phyloP scores from a whole-genome alignment of 1,139 yeast genomes.

The Dujonia santamariae region DNA sequence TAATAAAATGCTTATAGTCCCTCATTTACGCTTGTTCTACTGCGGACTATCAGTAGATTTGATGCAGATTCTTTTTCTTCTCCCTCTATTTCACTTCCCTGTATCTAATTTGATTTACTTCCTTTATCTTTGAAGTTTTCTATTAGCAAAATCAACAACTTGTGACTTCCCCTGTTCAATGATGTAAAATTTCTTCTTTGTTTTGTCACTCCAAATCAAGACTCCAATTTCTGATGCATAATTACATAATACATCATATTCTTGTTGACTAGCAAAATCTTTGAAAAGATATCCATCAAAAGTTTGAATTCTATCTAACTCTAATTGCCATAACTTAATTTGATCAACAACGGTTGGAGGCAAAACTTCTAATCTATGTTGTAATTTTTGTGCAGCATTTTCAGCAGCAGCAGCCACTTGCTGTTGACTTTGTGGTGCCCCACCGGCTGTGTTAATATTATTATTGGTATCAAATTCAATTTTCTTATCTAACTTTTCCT shows the following conservation, averaged over 20 bases:
- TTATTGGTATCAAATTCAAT: constrained; percentile 62
- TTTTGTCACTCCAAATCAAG: constrained; percentile 74
- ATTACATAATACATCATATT: constrained; percentile 65
- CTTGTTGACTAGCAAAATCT: constrained; percentile 76
- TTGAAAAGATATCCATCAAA: constrained; percentile 86
- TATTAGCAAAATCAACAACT: constrained; percentile 80
- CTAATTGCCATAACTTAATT: constrained; percentile 92
- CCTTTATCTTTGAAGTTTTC: constrained; percentile 35
- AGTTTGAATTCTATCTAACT: constrained; percentile 85
- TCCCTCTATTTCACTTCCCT: no score
- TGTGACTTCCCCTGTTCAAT: constrained; percentile 86
- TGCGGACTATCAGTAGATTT: no score
- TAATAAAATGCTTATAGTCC: no score
- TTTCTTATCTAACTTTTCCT: constrained; percentile 63
- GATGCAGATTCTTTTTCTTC: no score
- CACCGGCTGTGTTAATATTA: constrained; percentile 49
- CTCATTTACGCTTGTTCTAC: no score
- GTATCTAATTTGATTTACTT: not conserved
- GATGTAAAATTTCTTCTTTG: constrained; percentile 72
- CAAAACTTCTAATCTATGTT: constrained; percentile 57
- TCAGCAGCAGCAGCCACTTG: constrained; percentile 18
- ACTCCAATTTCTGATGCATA: constrained; percentile 94
- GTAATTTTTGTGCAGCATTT: constrained; percentile 9
- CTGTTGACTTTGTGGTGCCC: constrained; percentile 36
- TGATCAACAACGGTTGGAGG: constrained; percentile 98